Conservation (phyloP, 306 rosid species). For the Quercus alba region DNA sequence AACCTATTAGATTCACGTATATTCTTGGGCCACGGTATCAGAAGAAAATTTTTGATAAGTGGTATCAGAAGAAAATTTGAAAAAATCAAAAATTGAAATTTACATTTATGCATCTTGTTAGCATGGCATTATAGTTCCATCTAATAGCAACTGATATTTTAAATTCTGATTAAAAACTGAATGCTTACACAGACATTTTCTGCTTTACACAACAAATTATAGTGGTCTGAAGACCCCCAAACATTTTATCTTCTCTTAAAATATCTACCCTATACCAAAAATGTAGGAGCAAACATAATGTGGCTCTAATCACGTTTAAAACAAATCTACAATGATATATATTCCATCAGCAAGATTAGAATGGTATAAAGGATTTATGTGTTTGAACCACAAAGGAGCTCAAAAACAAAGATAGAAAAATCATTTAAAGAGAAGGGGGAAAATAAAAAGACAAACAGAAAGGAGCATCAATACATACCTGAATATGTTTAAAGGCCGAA, state of each 20-base stretch:
- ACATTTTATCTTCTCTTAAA: background rate
- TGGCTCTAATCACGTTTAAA: background rate
- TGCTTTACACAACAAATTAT: background rate
- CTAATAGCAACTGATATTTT: background rate
- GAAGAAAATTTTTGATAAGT: background rate
- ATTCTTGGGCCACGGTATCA: background rate
- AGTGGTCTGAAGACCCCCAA: background rate
- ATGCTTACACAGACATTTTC: background rate
- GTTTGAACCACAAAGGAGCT: background rate
- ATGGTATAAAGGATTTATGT: background rate
- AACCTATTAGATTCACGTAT: background rate
- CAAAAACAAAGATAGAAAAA: background rate
- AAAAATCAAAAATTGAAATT: background rate
- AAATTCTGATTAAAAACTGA: background rate
- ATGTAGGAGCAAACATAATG: background rate
- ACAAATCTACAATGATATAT: background rate
- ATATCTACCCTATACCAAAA: background rate
- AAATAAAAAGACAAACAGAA: background rate
- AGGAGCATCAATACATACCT: conserved; percentile 41
- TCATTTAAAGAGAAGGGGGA: background rate
- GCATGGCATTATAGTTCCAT: background rate
- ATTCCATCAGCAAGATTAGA: background rate
- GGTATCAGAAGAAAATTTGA: background rate
- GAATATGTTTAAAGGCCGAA: conserved; percentile 86
- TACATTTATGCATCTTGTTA: background rate